Evolutionary conservation across 805 yeast genomes (phyloP), one percentile per base, ranked within the genome.

Genomic region (Henningerozyma blattae): DNA sequence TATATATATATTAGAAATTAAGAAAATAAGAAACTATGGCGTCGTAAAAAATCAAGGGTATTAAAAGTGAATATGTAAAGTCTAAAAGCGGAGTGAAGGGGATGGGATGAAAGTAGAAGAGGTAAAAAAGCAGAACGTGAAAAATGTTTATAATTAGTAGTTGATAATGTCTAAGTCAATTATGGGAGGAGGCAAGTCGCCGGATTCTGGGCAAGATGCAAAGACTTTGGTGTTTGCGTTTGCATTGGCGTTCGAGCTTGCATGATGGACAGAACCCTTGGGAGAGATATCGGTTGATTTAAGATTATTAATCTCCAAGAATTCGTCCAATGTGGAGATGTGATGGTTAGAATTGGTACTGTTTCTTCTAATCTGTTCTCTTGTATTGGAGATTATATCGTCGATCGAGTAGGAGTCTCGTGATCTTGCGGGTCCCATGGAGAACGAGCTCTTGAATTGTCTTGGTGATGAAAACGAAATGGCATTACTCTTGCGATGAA

Each of bases 351-450:
- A 6, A 24, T 24, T 24, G 4, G 30, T 39, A 18, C 44, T 37
- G 28, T 52, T 54, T 32, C 56, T 48, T 30, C 48, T 39, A 9
- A 52, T 39, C 37, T 54, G 58, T 32, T 48, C 47, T n/a, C 42
- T 44, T 4, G 56, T 49, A 33, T 50, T 39, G 10, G 22, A 13
- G 3, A 31, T 31, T 4, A 35, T 24, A 28, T 30, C 28, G 24
- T 37, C 18, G 6, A 2, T n/a, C 10, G 14, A 6, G n/a, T 8
- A 24, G 12, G n/a, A 10, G n/a, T 24, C 27, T 7, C n/a, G 10
- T 10, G 27, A 9, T 10, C 6, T 10, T 6, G 10, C n/a, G 7
- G 22, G 9, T 7, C 22, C 7, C 10, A 10, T 7, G 10, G 22
- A 20, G 10, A 20, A 20, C 10, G 22, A 20, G 7, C 9, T 7